Percentiles rank a stretch among this genome's conserved stretches.
These are phyloP conservation scores for Starmerella floricola DNA, from an alignment of 805 yeast species.

Conservation along the genomic window DNA sequence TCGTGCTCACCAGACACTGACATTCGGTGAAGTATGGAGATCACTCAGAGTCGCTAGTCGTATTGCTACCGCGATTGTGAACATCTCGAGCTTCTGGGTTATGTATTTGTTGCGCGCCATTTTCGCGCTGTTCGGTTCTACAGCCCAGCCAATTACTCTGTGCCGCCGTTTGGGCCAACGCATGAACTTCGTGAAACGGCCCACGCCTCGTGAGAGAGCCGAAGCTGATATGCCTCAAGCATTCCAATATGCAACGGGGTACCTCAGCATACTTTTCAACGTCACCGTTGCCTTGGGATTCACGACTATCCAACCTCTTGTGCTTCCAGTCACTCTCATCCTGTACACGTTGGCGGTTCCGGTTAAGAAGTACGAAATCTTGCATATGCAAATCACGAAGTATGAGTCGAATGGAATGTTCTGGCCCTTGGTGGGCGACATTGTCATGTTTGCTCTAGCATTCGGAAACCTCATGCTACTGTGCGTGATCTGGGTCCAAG, in stretches of 20 bases:
- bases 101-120: slow-evolving; percentile 30
- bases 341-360: slow-evolving; percentile 27
- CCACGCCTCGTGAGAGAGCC: slow-evolving; percentile 28
- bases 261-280: slow-evolving; percentile 28
- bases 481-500: slow-evolving; percentile 31
- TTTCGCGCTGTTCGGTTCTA: slow-evolving; percentile 26
- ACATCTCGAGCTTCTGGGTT: slow-evolving; percentile 33
- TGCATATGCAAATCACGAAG: slow-evolving; percentile 30
- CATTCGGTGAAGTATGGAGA: slow-evolving; percentile 24
- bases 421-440: slow-evolving; percentile 30
- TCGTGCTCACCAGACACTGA: slow-evolving; percentile 10
- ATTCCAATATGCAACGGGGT: slow-evolving; percentile 28
- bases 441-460: slow-evolving; percentile 27
- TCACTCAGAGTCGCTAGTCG: slow-evolving; percentile 26
- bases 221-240: slow-evolving; percentile 28
- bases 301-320: slow-evolving; percentile 31
- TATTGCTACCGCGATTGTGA: slow-evolving; percentile 29
- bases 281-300: slow-evolving; percentile 30
- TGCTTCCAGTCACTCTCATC: slow-evolving; percentile 27
- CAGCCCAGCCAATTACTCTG: slow-evolving; percentile 27
- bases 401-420: slow-evolving; percentile 30
- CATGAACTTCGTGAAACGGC: slow-evolving; percentile 7
- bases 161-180: slow-evolving; percentile 19
- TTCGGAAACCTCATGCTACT: slow-evolving; percentile 31
- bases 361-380: slow-evolving; percentile 28